These are phyloP conservation scores for Celoporthe dispersa DNA, from an alignment of 2,329 filamentous ascomycete species.

Conservation along the genomic window DNA sequence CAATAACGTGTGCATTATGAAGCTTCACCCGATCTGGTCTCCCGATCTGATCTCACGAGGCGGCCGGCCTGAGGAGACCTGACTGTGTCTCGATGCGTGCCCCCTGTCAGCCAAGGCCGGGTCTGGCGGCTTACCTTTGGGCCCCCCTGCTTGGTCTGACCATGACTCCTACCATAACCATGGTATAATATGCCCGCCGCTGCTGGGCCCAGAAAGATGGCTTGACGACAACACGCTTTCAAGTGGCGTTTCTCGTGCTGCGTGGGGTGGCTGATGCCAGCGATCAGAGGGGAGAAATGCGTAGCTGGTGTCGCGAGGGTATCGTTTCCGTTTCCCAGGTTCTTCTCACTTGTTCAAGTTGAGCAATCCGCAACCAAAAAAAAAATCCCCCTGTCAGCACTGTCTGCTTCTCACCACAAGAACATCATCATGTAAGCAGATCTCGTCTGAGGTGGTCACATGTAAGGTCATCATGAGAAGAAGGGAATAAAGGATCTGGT, in stretches of 20 bases:
- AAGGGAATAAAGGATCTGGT: not conserved
- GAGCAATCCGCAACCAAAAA: no score
- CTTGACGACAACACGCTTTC: not conserved
- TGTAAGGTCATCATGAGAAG: not conserved
- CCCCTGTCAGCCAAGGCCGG: slow-evolving; percentile 6
- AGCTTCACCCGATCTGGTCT: no score
- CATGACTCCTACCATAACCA: no score
- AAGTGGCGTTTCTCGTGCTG: not conserved
- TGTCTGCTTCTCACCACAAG: not conserved
- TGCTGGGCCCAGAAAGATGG: not conserved
- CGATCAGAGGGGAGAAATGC: fast-evolving
- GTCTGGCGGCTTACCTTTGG: not conserved
- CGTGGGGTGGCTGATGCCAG: not conserved
- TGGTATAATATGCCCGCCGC: no score
- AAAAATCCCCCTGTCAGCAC: not conserved
- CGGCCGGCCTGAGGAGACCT: no score
- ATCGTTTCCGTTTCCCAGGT: no score
- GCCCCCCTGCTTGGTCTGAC: not conserved
- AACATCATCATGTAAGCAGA: not conserved
- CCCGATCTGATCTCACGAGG: no score
- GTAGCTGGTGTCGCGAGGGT: not conserved
- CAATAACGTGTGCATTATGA: no score
- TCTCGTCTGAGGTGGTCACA: not conserved
- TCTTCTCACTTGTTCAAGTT: no score
- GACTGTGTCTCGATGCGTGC: not conserved